These are phyloP conservation scores for Sicyos edulis DNA, from an alignment of 306 rosid genomes.

Conservation along the genomic window DNA sequence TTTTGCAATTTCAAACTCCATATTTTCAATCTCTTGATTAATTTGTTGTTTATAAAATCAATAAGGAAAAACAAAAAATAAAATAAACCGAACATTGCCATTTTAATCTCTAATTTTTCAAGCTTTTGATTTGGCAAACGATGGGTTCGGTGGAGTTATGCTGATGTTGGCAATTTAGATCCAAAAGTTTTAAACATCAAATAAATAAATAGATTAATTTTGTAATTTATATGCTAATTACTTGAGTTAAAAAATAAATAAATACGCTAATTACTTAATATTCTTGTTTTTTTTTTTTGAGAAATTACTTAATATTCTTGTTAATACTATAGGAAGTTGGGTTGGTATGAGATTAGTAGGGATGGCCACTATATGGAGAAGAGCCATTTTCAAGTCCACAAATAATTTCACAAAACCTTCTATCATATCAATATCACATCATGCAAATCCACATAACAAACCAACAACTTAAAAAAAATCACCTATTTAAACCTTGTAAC, in stretches of 20 bases:
- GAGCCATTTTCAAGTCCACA: constrained; percentile 40
- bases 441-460: constrained; percentile 4
- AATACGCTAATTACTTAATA: too few species aligned
- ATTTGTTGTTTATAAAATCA: too few species aligned
- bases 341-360: constrained; percentile 78
- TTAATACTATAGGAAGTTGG: constrained; percentile 56
- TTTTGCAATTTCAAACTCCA: too few species aligned
- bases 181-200: background rate
- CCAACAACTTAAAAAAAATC: constrained; percentile 53
- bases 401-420: constrained; percentile 20
- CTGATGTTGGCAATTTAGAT: too few species aligned
- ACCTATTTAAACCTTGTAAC: constrained; percentile 62
- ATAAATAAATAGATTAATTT: background rate
- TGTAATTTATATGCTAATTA: background rate
- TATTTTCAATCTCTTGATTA: too few species aligned
- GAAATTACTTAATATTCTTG: background rate
- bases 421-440: background rate
- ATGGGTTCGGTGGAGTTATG: too few species aligned
- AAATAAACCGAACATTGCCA: too few species aligned
- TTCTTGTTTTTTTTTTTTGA: too few species aligned
- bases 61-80: too few species aligned
- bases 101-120: too few species aligned
- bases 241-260: too few species aligned
- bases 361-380: constrained; percentile 41
- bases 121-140: too few species aligned